Percentiles rank a stretch among this genome's conserved stretches.
Evolutionary conservation across 1,284 basidiomycete species (phyloP).

Genomic region (Heliocybe sulcata): DNA sequence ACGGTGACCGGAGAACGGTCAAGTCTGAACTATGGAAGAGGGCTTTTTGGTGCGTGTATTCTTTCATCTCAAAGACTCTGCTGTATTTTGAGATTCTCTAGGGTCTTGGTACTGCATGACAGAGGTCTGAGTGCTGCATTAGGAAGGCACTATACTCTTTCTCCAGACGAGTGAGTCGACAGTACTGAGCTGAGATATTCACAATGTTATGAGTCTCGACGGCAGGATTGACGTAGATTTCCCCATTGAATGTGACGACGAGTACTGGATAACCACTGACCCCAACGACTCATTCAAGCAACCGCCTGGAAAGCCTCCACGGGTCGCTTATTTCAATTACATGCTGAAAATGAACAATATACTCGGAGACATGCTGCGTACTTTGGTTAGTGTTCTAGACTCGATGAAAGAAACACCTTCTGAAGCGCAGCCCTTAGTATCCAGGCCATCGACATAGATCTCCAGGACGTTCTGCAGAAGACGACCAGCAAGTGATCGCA

Average conservation of each 20-base stretch:
- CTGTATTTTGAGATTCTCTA: conserved; percentile 15
- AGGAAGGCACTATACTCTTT: conserved; percentile 76
- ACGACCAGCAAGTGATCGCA: conserved; percentile 36
- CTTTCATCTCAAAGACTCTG: background rate
- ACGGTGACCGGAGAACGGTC: conserved; percentile 24
- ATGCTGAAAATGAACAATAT: conserved; percentile 38
- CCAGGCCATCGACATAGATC: conserved; percentile 10
- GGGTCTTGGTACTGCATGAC: conserved; percentile 60
- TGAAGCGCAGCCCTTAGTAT: background rate
- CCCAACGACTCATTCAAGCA: conserved; percentile 19
- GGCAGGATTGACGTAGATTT: conserved; percentile 38
- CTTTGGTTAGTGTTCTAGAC: conserved; percentile 23
- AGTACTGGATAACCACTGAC: conserved; percentile 32
- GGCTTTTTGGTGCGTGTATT: conserved; percentile 50
- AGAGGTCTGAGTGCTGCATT: conserved; percentile 61
- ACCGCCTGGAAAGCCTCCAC: conserved; percentile 25
- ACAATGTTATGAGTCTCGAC: background rate
- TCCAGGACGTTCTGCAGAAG: conserved; percentile 21
- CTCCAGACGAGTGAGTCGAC: conserved; percentile 72
- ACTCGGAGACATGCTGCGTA: conserved; percentile 32
- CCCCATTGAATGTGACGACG: conserved; percentile 44
- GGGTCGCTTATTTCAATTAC: conserved; percentile 31
- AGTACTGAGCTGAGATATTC: conserved; percentile 4
- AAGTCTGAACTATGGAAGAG: conserved; percentile 66
- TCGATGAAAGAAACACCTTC: background rate